Evolutionary conservation across 2,329 filamentous ascomycete genomes (phyloP).

Genomic region (Monilinia vaccinii-corymbosi): DNA sequence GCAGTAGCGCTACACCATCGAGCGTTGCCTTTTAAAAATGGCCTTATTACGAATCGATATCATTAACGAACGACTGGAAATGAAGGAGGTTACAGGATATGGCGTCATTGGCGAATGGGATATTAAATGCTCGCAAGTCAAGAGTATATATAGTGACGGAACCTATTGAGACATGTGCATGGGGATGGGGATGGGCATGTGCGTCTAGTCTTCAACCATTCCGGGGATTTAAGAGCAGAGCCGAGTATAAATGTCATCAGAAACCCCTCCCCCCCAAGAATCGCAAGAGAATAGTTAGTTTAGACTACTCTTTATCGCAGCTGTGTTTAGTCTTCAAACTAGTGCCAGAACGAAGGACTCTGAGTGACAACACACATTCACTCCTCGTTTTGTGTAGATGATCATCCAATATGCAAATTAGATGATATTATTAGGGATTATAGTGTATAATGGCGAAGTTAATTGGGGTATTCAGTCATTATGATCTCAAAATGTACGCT

Average conservation of each 20-base stretch:
- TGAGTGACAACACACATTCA: background rate
- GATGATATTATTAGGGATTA: background rate
- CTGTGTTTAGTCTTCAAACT: background rate
- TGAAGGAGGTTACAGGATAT: background rate
- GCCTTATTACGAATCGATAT: background rate
- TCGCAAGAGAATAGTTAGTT: background rate
- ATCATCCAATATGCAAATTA: background rate
- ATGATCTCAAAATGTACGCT: background rate
- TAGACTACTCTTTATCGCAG: background rate
- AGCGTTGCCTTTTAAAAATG: background rate
- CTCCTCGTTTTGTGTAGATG: background rate
- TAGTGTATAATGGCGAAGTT: background rate
- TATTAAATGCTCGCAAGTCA: background rate
- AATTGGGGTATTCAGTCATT: background rate
- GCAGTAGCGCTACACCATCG: slow-evolving; percentile 28
- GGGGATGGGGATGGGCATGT: background rate
- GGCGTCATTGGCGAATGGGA: background rate
- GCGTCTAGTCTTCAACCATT: background rate
- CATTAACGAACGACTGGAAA: background rate
- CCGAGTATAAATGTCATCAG: too few relatives aligned
- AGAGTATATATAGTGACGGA: background rate
- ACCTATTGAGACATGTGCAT: background rate
- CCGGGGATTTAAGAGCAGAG: background rate
- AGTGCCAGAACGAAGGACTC: background rate
- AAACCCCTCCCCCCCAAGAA: background rate